A percentile compares a stretch with the other conserved stretches of the same genome.
phyloP scores from a whole-genome alignment of 495 filamentous ascomycete genomes.

The Aspergillus ostianus region DNA sequence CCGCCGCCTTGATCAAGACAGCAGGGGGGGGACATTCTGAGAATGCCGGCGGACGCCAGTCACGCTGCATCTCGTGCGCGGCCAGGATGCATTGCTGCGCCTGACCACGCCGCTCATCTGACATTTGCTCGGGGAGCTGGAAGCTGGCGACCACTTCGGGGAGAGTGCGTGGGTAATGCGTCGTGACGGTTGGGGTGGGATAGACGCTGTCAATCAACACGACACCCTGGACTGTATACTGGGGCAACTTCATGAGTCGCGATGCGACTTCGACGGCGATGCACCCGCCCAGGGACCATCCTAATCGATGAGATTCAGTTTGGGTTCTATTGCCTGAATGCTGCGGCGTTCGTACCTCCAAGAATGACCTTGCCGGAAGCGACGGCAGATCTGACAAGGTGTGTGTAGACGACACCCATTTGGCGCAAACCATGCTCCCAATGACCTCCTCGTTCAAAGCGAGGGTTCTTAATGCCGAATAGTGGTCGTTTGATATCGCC shows the following conservation, averaged over 20 bases:
- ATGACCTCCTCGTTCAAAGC: conserved; percentile 2
- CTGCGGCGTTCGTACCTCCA: not conserved
- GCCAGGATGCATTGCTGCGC: conserved; percentile 7
- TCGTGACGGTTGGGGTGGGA: not conserved
- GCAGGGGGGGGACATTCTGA: not conserved
- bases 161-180: conserved; percentile 5
- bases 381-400: conserved; percentile 7
- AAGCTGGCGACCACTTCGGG: conserved; percentile 1
- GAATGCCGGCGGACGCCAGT: conserved; percentile 6
- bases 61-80: conserved; percentile 9
- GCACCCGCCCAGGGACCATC: conserved; percentile 12
- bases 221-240: conserved; percentile 7
- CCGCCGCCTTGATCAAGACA: not conserved
- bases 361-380: conserved; percentile 4
- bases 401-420: conserved; percentile 13
- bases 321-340: not conserved
- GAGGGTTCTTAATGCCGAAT: conserved; percentile 10
- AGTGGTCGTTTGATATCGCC: conserved; percentile 7
- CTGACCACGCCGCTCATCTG: not conserved
- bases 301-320: not conserved
- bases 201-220: conserved; percentile 14
- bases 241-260: conserved; percentile 12
- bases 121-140: conserved; percentile 4
- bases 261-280: conserved; percentile 12
- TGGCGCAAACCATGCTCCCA: conserved; percentile 13